Conservation (phyloP, 805 yeast species). For the Saturnispora quitensis region DNA sequence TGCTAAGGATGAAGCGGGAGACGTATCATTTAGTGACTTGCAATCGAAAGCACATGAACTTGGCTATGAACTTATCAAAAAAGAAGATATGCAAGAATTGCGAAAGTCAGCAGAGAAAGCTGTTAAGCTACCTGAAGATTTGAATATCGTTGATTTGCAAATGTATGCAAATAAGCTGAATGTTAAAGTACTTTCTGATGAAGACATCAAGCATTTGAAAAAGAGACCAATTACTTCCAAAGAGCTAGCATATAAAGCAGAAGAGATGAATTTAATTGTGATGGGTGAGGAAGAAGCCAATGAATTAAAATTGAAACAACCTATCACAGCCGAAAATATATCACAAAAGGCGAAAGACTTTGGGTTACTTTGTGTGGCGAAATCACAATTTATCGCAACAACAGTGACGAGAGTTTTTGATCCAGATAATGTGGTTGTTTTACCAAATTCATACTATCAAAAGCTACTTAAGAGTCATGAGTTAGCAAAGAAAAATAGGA, state of each 20-base stretch:
- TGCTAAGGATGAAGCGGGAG: slow-evolving; percentile 15
- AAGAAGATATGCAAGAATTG: slow-evolving; percentile 12
- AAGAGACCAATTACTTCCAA: slow-evolving; percentile 23
- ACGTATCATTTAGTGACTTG: slow-evolving; percentile 4
- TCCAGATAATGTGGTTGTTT: slow-evolving; percentile 45
- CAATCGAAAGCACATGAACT: slow-evolving; percentile 12
- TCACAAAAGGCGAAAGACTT: slow-evolving; percentile 33
- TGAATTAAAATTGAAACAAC: slow-evolving; percentile 11
- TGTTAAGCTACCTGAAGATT: slow-evolving; percentile 7
- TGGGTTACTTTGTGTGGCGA: slow-evolving; percentile 50
- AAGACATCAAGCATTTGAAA: slow-evolving; percentile 26
- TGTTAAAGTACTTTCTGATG: slow-evolving; percentile 25
- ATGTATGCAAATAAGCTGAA: slow-evolving; percentile 25
- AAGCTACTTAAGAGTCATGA: slow-evolving; percentile 40
- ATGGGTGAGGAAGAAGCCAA: slow-evolving; percentile 22
- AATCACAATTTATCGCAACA: slow-evolving; percentile 52
- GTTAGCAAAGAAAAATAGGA: slow-evolving; percentile 22
- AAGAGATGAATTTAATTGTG: slow-evolving; percentile 33
- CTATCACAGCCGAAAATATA: slow-evolving; percentile 21
- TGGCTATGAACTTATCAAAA: slow-evolving; percentile 16
- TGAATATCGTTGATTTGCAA: slow-evolving; percentile 12
- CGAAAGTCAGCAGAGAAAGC: slow-evolving; percentile 5
- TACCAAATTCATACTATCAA: slow-evolving; percentile 58
- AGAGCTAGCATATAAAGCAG: slow-evolving; percentile 30
- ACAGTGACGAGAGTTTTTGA: slow-evolving; percentile 50